phyloP scores from a whole-genome alignment of 306 rosid genomes.

The Acacia crassicarpa region DNA sequence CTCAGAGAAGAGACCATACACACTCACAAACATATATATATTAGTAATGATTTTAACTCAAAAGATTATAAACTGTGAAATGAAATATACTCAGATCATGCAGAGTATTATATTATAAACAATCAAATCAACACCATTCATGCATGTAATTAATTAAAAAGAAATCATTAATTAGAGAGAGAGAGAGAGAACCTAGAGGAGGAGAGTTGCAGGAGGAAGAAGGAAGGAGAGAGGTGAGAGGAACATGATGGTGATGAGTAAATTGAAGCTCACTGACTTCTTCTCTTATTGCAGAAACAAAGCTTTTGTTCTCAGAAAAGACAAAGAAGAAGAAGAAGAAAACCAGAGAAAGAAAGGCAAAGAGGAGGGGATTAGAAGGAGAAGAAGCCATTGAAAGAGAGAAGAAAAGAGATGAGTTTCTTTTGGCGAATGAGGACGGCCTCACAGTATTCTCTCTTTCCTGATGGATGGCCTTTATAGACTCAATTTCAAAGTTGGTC shows the following conservation, averaged over 20 bases:
- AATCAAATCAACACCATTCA: neutral
- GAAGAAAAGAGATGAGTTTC: neutral
- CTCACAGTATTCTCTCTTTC: neutral
- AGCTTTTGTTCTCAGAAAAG: constrained; percentile 18
- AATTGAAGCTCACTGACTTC: neutral
- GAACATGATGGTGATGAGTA: constrained; percentile 34
- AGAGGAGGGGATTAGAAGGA: neutral
- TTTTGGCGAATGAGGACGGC: neutral
- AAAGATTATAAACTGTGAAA: neutral
- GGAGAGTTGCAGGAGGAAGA: constrained; percentile 54
- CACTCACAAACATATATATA: too few species aligned
- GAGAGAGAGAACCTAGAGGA: constrained; percentile 36
- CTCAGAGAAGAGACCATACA: neutral
- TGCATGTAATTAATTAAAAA: neutral
- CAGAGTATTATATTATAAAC: neutral
- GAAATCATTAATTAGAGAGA: neutral
- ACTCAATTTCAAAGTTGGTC: neutral
- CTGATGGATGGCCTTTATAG: constrained; percentile 17
- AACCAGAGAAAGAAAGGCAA: neutral
- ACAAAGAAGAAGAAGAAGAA: neutral
- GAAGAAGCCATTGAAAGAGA: neutral
- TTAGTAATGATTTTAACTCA: neutral
- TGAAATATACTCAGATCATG: neutral
- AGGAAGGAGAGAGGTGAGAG: constrained; percentile 50
- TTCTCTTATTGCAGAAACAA: constrained; percentile 24